Base-by-base conservation (phyloP, 2,329 filamentous ascomycete species). In the Alternaria novae-zelandiae region DNA sequence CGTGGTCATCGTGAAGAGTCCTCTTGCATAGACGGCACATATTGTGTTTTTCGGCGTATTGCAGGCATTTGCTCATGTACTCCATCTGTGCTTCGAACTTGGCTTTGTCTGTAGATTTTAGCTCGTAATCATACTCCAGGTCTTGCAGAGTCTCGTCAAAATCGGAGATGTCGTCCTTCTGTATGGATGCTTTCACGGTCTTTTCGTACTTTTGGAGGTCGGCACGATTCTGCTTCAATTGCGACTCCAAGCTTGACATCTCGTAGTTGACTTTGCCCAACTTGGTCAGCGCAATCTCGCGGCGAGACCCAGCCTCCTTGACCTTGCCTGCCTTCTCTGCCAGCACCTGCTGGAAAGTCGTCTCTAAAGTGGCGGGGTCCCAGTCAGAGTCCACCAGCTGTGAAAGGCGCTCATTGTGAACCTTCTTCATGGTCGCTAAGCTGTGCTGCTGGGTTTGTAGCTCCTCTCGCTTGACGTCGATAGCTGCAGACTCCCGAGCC, bases 401-500 rank as follows among this genome's bases (percentile, higher is more conserved):
- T 12, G 87, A 84, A 21, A 99, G 84, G 69, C 91, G 91, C 32
- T 90, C 84, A 54, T 86, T 87, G 83, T 96, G 93, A 0, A 93
- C 93, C 51, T 84, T 88, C 65, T 84, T 88, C 82, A 97, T 88
- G 0, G 92, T 96, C 9, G 94, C 87, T 3, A 98, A 83, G 65
- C 91, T 91, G 32, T 88, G 87, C 77, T 91, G 88, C 59, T 90
- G 88, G 68, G 93, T 90, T 66, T 88, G 87, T 26, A 93, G 80
- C 74, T 97, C 92, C 70, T 94, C 94, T 73, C 91, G 94, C 32
- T 94, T 86, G 70, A 92, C 89, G 61, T 97, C 92, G 11, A 99
- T 85, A 71, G 92, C 90, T 12, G 95, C 96, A 41, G 94, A 87
- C 66, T 97, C 94, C 5, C 90, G 89, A 6, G 94, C 93, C 61